These are phyloP conservation scores for Colletotrichum viniferum DNA, from an alignment of 2,329 filamentous ascomycete genomes.

Conservation along the genomic window DNA sequence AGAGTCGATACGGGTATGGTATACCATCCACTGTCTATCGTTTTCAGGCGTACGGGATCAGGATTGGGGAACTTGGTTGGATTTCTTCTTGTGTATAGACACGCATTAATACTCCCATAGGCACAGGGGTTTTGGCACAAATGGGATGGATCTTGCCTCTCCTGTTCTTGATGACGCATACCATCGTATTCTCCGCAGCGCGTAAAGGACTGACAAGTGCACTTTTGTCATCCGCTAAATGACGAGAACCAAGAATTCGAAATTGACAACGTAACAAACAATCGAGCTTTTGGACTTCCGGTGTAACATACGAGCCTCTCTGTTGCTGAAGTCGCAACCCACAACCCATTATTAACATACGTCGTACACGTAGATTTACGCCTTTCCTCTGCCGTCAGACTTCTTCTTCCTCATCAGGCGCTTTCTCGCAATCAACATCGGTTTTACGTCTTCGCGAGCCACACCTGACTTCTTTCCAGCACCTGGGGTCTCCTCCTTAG, in stretches of 20 bases:
- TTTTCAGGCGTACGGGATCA: neutral
- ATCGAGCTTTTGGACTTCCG: neutral
- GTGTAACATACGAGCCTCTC: neutral
- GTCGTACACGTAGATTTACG: neutral
- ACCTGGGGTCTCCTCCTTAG: conserved; percentile 29
- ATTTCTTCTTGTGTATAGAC: neutral
- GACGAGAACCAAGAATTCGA: neutral
- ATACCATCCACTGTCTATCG: conserved; percentile 7
- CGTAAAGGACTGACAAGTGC: neutral
- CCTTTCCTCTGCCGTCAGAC: conserved; percentile 39
- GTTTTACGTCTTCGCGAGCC: conserved; percentile 49
- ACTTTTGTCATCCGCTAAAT: neutral
- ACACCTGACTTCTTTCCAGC: conserved; percentile 11
- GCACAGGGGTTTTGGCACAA: neutral
- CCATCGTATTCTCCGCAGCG: neutral
- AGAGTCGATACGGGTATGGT: neutral
- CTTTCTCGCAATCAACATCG: conserved; percentile 86
- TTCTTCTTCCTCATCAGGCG: conserved; percentile 78
- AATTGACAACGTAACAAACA: neutral
- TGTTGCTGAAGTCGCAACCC: neutral
- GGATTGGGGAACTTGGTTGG: neutral
- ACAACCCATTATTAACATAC: neutral
- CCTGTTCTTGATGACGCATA: neutral
- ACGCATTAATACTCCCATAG: neutral
- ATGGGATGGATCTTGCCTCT: neutral